These are phyloP conservation scores for Tylopilus sp. DNA, from an alignment of 1,284 basidiomycete species.

Conservation along the genomic window DNA sequence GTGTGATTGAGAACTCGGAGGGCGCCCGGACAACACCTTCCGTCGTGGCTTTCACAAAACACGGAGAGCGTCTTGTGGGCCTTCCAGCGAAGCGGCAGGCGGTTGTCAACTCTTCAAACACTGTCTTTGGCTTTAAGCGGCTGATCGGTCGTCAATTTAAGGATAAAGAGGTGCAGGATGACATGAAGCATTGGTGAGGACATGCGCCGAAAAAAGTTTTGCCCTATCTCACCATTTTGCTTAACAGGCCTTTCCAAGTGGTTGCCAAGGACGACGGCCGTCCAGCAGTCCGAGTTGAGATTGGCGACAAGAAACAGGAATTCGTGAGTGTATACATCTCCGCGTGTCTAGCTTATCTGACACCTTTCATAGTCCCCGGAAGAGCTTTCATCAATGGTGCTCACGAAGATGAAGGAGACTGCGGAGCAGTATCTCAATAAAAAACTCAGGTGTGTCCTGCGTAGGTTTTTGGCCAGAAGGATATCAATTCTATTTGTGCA, in stretches of 20 bases:
- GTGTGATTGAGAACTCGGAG: slow-evolving; percentile 97
- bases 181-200: slow-evolving; percentile 72
- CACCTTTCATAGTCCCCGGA: slow-evolving; percentile 58
- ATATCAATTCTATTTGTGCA: slow-evolving; percentile 29
- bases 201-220: not conserved
- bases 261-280: slow-evolving; percentile 67
- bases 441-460: slow-evolving; percentile 76
- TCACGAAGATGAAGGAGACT: slow-evolving; percentile 95
- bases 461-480: not conserved
- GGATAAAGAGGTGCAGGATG: slow-evolving; percentile 92
- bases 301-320: slow-evolving; percentile 60
- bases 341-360: not conserved
- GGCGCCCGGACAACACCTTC: slow-evolving; percentile 98
- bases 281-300: slow-evolving; percentile 80
- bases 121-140: slow-evolving; percentile 95
- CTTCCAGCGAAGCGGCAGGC: slow-evolving; percentile 97
- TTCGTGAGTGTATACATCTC: slow-evolving; percentile 48
- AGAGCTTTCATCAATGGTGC: slow-evolving; percentile 82
- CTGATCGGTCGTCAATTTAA: slow-evolving; percentile 92
- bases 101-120: slow-evolving; percentile 94
- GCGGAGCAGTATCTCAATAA: slow-evolving; percentile 92
- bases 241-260: slow-evolving; percentile 75
- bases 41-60: slow-evolving; percentile 97
- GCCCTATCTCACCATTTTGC: not conserved
- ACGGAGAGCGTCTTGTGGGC: slow-evolving; percentile 90